These are phyloP conservation scores for Albatrellus sp. DNA, from an alignment of 1,284 basidiomycete genomes.

Conservation along the genomic window DNA sequence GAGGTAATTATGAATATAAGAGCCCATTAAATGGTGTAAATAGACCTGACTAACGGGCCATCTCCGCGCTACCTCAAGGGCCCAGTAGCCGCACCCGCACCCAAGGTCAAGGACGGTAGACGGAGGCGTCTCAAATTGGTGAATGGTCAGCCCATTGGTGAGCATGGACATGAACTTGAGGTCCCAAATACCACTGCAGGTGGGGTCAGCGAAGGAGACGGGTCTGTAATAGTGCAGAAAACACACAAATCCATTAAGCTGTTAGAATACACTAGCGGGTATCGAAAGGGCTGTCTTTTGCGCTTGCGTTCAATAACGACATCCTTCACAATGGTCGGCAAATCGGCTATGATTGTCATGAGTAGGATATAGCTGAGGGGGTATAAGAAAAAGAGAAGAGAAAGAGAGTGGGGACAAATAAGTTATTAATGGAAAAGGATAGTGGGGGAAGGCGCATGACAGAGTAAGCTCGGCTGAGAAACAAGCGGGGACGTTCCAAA, in stretches of 20 bases:
- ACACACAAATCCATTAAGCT: constrained; percentile 7
- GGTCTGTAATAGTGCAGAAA: neutral
- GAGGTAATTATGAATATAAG: neutral
- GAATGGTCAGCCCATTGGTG: constrained; percentile 34
- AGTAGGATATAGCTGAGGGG: neutral
- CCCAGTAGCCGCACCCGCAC: constrained; percentile 72
- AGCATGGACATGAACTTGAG: constrained; percentile 44
- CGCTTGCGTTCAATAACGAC: neutral
- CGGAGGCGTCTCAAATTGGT: constrained; percentile 40
- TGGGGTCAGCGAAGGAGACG: neutral
- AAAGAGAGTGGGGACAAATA: neutral
- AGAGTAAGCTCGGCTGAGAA: too few species aligned
- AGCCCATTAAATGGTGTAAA: neutral
- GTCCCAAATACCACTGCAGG: constrained; percentile 54
- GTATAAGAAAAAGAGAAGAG: neutral
- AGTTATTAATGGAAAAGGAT: constrained; percentile 1
- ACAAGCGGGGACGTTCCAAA: neutral
- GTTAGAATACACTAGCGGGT: constrained; percentile 7
- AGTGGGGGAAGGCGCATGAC: neutral
- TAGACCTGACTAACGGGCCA: constrained; percentile 39
- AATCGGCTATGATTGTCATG: neutral
- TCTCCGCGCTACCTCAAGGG: constrained; percentile 47
- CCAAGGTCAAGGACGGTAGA: constrained; percentile 57
- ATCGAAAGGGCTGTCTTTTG: constrained; percentile 3
- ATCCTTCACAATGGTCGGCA: neutral